These are phyloP conservation scores for Serendipita vermifera DNA, from an alignment of 768 basidiomycete genomes.

Conservation along the genomic window DNA sequence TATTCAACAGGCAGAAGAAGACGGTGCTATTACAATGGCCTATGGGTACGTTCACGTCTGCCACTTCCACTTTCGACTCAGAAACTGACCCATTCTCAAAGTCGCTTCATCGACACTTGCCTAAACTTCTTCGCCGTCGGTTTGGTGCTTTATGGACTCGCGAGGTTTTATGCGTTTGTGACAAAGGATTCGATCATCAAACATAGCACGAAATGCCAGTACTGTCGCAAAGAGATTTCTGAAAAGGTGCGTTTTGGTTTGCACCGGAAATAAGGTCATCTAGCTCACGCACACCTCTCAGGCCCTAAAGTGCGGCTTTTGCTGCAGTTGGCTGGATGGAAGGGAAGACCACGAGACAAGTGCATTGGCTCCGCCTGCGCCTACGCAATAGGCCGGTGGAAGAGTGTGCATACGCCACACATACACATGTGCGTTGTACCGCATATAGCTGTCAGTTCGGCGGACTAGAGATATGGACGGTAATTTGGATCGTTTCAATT, in stretches of 20 bases:
- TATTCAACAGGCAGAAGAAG: slow-evolving; percentile 30
- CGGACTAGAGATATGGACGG: too few relatives aligned
- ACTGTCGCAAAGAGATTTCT: slow-evolving; percentile 33
- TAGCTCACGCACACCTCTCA: slow-evolving; percentile 10
- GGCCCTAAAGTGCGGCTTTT: slow-evolving; percentile 31
- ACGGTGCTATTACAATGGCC: slow-evolving; percentile 33
- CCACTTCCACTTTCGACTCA: background rate
- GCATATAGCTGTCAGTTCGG: too few relatives aligned
- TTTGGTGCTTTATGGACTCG: slow-evolving; percentile 27
- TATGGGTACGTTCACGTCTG: slow-evolving; percentile 16
- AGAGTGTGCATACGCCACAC: too few relatives aligned
- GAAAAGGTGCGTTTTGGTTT: slow-evolving; percentile 24
- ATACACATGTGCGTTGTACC: too few relatives aligned
- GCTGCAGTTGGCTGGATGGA: slow-evolving; percentile 33
- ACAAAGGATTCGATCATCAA: slow-evolving; percentile 33
- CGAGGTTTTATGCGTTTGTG: slow-evolving; percentile 26
- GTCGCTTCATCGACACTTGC: slow-evolving; percentile 27
- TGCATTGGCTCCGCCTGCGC: background rate
- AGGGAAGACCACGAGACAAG: slow-evolving; percentile 24
- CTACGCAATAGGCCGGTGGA: background rate
- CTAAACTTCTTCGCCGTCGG: slow-evolving; percentile 31
- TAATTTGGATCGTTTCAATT: too few relatives aligned
- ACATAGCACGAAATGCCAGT: slow-evolving; percentile 28
- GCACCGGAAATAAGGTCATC: background rate
- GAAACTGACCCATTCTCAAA: background rate